A percentile compares a stretch with the other conserved stretches of the same genome.
Evolutionary conservation across 768 basidiomycete genomes (phyloP).

Genomic region (Lactarius sp.): DNA sequence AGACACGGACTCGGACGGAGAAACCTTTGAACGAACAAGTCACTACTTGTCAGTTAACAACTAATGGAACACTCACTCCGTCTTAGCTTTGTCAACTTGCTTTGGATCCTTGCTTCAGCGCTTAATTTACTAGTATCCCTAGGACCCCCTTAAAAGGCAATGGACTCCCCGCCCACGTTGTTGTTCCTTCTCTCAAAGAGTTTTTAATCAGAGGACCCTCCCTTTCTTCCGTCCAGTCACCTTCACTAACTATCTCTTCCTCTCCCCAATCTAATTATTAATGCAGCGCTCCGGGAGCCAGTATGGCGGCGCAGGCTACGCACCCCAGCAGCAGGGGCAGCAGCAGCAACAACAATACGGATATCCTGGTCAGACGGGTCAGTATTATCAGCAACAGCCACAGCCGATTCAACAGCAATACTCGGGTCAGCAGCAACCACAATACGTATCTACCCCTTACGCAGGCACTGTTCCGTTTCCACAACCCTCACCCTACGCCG

Average conservation of each 20-base stretch:
- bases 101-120: not conserved
- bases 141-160: conserved; percentile 22
- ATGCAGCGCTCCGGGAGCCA: conserved; percentile 21
- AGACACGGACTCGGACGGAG: no score
- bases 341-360: not conserved
- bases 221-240: conserved; percentile 8
- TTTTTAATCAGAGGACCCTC: conserved; percentile 8
- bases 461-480: conserved; percentile 13
- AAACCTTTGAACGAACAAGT: no score
- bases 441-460: conserved; percentile 18
- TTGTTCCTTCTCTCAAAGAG: not conserved
- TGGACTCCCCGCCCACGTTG: conserved; percentile 21
- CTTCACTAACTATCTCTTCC: not conserved
- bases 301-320: conserved; percentile 4
- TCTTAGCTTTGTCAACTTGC: not conserved
- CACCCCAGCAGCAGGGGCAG: conserved; percentile 11
- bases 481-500: conserved; percentile 14
- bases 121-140: not conserved
- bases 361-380: not conserved
- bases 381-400: conserved; percentile 23
- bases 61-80: no score
- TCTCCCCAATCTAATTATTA: not conserved
- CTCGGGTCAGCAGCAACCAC: conserved; percentile 20
- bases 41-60: no score
- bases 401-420: conserved; percentile 25